Evolutionary conservation across 495 filamentous ascomycete species (phyloP), one percentile per base, ranked within the genome.

Genomic region (Hypomontagnella monticulosa): DNA sequence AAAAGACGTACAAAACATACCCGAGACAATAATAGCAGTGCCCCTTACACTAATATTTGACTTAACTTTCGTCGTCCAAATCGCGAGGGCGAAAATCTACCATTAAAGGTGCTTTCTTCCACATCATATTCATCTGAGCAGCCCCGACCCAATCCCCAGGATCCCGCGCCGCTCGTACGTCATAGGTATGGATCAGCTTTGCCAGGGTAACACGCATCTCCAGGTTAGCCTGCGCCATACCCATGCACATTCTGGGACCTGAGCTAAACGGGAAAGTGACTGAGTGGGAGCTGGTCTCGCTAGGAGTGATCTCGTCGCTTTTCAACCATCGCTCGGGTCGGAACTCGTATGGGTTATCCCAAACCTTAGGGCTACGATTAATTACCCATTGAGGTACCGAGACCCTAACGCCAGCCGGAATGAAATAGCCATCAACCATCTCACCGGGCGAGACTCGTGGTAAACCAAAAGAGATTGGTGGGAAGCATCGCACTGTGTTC

Each of bases 181-280:
- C 71, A 49, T 74, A 79, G 9, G 48, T 68, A 41, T 63, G 76
- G 2, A 73, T 20, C 10, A 80, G 32, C 60, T 78, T 81, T 18
- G 75, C 62, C 8, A 81, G 43, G 4, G 79, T 36, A 20, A 76
- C 52, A 5, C 68, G 72, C 54, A 79, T 73, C 54, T 80, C 78
- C 19, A 79, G 59, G 37, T 70, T 71, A 12, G 78, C 75, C 53
- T 75, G 71, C 23, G 61, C 70, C 12, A 68, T 72, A 12, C 75
- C 73, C 16, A 74, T 46, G 46, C 73, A 80, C 19, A 55, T 63
- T 30, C 71, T 61, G 4, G 69, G 66, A 5, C 70, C 70, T 12
- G 61, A 38, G 23, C 70, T 72, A 41, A 76, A 71, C 3, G 69
- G 63, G 32, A 76, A 66, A 14, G 58, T 64, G 23, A 61, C 67